Evolutionary conservation across 345 rosid species (phyloP).

Genomic region (Rhizophora mangle): DNA sequence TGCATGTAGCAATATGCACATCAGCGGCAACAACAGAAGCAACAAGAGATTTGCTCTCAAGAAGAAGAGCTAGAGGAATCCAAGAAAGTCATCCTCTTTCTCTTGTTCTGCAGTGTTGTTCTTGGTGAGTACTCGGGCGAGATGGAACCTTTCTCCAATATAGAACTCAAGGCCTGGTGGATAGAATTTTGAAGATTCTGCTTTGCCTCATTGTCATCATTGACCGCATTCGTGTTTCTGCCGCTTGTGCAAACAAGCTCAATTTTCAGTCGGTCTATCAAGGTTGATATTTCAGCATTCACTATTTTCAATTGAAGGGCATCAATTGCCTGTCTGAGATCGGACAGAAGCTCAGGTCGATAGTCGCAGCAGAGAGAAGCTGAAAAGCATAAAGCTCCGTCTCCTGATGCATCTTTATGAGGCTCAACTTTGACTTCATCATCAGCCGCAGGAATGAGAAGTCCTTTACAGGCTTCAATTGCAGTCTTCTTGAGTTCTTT

Average conservation of each 20-base stretch:
- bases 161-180: slow-evolving; percentile 35
- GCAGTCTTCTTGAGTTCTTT: slow-evolving; percentile 50
- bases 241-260: slow-evolving; percentile 38
- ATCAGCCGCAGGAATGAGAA: slow-evolving; percentile 46
- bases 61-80: slow-evolving; percentile 50
- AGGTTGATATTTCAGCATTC: slow-evolving; percentile 50
- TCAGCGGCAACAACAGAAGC: too few species aligned
- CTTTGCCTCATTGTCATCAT: slow-evolving; percentile 16
- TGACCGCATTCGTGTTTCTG: slow-evolving; percentile 12
- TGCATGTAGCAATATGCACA: too few species aligned
- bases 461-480: slow-evolving; percentile 41
- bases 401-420: slow-evolving; percentile 2
- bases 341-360: slow-evolving; percentile 48
- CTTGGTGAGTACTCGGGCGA: slow-evolving; percentile 40
- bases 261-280: slow-evolving; percentile 47
- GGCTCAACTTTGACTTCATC: slow-evolving; percentile 56
- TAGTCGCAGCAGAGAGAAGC: slow-evolving; percentile 57
- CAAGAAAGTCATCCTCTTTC: slow-evolving; percentile 37
- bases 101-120: slow-evolving; percentile 39
- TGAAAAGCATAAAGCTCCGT: slow-evolving; percentile 31
- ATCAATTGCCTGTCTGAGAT: slow-evolving; percentile 46
- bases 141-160: slow-evolving; percentile 42
- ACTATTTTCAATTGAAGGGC: slow-evolving; percentile 41
- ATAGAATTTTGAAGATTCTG: slow-evolving; percentile 24
- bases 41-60: neutral